Base-by-base conservation (phyloP, 306 rosid genomes). In the Ormosia emarginata region DNA sequence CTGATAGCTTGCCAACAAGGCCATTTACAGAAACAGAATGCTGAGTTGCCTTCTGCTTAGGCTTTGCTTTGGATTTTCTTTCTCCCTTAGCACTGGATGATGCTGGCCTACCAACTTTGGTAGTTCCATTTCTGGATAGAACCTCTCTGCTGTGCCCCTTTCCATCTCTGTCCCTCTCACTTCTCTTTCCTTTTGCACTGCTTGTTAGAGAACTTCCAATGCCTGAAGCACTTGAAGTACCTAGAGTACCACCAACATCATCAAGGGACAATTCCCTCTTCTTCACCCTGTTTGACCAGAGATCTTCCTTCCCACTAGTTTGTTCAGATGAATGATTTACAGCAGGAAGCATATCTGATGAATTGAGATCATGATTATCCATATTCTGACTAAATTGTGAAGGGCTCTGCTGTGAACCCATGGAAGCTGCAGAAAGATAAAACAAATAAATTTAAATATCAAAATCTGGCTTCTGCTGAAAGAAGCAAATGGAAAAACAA, bases 131-230 rank as follows among this genome's bases (percentile, higher is more conserved):
- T 88, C 98, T 93, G 63, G 97, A 89, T 79, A 81, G 85, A 46
- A 91, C 88, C 87, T 93, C 99, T 87, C 97, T 91, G 87, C 87
- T 79, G 74, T 95, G 91, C 84, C 93, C 98, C 85, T 95, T 95
- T 75, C 96, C 99, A 49, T 96, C 99, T 87, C 99, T 92, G 78
- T 96, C 99, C 89, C 99, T 95, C 81, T 95, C 99, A 57, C 98
- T 96, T 81, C 99, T 89, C 94, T 91, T 96, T 74, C 98, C 98
- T 86, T 96, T 96, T 77, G 98, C 97, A 85, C 89, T 94, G 88
- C 94, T 91, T 41, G 95, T 86, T 63, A 96, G 84, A 84, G 96
- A 88, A 87, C 56, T 83, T 79, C 93, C 97, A 52, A 93, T 88
- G 87, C 86, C 93, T n/a, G 94, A 62, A 58, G 71, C 84, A 86